phyloP scores from a whole-genome alignment of 2,329 filamentous ascomycete genomes.

The Delphinella strobiligena region DNA sequence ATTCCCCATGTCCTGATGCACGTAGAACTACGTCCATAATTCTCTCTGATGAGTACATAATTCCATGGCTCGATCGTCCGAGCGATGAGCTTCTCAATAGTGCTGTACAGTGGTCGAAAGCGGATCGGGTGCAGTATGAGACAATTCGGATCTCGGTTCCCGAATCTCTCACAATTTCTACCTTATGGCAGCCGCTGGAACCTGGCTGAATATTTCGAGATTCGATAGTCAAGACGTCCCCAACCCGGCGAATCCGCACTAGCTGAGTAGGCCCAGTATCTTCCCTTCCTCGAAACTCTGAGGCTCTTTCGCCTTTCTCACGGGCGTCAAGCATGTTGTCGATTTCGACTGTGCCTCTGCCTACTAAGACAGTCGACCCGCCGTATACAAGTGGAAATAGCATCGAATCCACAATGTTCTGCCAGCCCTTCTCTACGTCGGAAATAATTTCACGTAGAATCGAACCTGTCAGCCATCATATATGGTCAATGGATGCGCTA shows the following conservation, averaged over 20 bases:
- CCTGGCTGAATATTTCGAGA: constrained; percentile 2
- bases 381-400: constrained; percentile 16
- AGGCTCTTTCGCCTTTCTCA: constrained; percentile 8
- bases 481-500: too few relatives aligned
- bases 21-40: neutral
- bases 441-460: too few relatives aligned
- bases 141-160: constrained; percentile 5
- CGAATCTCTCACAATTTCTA: constrained; percentile 1
- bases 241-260: neutral
- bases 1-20: constrained; percentile 5
- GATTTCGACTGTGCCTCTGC: constrained; percentile 8
- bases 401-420: constrained; percentile 7
- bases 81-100: constrained; percentile 10
- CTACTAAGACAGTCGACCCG: constrained; percentile 11
- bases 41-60: constrained; percentile 6
- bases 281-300: neutral
- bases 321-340: constrained; percentile 8
- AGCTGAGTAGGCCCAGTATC: neutral
- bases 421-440: too few relatives aligned
- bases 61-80: constrained; percentile 9
- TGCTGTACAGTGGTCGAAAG: constrained; percentile 4
- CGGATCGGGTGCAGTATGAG: constrained; percentile 11
- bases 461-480: too few relatives aligned
- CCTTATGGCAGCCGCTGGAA: constrained; percentile 9
- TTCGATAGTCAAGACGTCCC: neutral